A percentile compares a stretch with the other conserved stretches of the same genome.
These are phyloP conservation scores for Psilocybe mexicana DNA, from an alignment of 1,284 basidiomycete genomes.

Conservation along the genomic window DNA sequence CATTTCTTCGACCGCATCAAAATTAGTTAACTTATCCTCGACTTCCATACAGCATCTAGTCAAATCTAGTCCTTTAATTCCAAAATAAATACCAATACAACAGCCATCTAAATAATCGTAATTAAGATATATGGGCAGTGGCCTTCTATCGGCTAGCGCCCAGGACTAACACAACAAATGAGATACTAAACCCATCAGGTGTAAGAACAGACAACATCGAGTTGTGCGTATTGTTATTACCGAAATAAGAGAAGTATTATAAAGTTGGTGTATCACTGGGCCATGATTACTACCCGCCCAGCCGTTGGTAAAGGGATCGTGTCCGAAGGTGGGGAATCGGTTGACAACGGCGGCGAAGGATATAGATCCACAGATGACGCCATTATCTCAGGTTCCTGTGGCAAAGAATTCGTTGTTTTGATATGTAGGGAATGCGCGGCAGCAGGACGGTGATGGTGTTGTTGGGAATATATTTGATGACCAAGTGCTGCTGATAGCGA, in stretches of 20 bases:
- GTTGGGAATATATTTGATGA: slow-evolving; percentile 24
- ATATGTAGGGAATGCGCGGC: slow-evolving; percentile 25
- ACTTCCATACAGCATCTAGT: too few relatives aligned
- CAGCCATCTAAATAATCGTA: slow-evolving; percentile 10
- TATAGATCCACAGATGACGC: slow-evolving; percentile 52
- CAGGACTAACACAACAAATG: neutral
- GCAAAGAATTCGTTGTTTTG: slow-evolving; percentile 28
- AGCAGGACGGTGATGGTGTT: slow-evolving; percentile 22
- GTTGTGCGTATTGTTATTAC: neutral
- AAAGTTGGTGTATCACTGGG: slow-evolving; percentile 8
- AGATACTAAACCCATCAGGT: neutral
- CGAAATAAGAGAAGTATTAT: neutral
- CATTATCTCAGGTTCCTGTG: slow-evolving; percentile 21
- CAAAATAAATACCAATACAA: slow-evolving; percentile 20
- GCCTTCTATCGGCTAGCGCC: neutral
- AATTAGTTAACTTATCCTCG: too few relatives aligned
- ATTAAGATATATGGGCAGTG: slow-evolving; percentile 5
- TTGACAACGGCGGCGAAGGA: slow-evolving; percentile 74
- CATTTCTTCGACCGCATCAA: neutral
- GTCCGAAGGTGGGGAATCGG: slow-evolving; percentile 62
- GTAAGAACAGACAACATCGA: neutral
- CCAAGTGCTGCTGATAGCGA: slow-evolving; percentile 28
- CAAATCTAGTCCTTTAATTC: neutral
- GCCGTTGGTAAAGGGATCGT: slow-evolving; percentile 28
- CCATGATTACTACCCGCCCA: slow-evolving; percentile 18